phyloP scores from a whole-genome alignment of 805 yeast genomes.

The Starmerella tilneyi region DNA sequence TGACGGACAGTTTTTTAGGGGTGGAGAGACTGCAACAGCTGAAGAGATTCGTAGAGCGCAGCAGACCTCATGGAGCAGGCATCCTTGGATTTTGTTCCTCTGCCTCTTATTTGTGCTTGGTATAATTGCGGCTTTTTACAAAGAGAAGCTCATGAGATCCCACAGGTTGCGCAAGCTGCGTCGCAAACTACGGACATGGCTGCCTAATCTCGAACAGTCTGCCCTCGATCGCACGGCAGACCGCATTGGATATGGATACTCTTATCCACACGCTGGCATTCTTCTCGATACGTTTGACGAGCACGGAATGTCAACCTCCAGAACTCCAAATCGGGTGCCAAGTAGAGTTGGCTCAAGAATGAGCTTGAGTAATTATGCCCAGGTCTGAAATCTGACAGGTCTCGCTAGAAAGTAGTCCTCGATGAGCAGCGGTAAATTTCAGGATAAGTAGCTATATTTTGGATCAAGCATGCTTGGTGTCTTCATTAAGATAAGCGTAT shows the following conservation, averaged over 20 bases:
- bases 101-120: neutral
- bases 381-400: neutral
- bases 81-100: neutral
- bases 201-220: neutral
- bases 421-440: no score
- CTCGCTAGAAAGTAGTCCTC: no score
- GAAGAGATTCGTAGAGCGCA: constrained; percentile 1
- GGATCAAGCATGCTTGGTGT: no score
- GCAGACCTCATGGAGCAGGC: neutral
- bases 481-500: no score
- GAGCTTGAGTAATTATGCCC: constrained; percentile 14
- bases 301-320: constrained; percentile 10
- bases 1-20: constrained; percentile 20
- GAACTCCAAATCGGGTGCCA: constrained; percentile 16
- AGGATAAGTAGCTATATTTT: no score
- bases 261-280: constrained; percentile 21
- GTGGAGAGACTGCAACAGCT: constrained; percentile 23
- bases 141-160: neutral
- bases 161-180: neutral
- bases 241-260: constrained; percentile 20
- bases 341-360: constrained; percentile 24
- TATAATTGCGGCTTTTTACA: neutral
- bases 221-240: constrained; percentile 6
- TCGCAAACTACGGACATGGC: constrained; percentile 1
- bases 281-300: constrained; percentile 14